These are phyloP conservation scores for Tolypocladium cylindrosporum DNA, from an alignment of 2,329 filamentous ascomycete genomes.

Conservation along the genomic window DNA sequence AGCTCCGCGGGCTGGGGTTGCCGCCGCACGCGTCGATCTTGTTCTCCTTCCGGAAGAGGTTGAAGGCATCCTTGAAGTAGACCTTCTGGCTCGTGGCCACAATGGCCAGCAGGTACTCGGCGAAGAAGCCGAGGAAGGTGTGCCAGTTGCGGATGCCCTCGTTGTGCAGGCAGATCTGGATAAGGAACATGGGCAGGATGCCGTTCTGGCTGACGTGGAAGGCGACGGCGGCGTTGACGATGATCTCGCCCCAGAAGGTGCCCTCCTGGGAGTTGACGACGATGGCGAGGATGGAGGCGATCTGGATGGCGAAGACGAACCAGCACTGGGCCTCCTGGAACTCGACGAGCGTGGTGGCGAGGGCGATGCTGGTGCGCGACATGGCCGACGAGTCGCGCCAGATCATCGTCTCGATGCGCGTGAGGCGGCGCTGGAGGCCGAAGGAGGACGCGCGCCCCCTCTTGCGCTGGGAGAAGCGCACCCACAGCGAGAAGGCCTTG, in stretches of 20 bases:
- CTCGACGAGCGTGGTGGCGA: constrained; percentile 29
- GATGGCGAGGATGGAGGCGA: constrained; percentile 28
- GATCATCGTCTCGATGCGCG: constrained; percentile 24
- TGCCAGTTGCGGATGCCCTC: constrained; percentile 30
- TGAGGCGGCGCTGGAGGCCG: constrained; percentile 17
- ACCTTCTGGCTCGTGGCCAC: constrained; percentile 26
- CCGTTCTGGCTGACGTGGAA: constrained; percentile 27
- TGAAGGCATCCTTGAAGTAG: constrained; percentile 22
- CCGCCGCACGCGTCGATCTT: constrained; percentile 20
- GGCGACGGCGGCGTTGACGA: constrained; percentile 26
- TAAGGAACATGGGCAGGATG: constrained; percentile 25
- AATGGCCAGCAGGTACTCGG: constrained; percentile 26
- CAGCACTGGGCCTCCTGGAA: constrained; percentile 29
- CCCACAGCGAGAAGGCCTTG: constrained; percentile 25
- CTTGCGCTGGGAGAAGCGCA: constrained; percentile 19
- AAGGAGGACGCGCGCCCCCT: not conserved
- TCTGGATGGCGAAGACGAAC: constrained; percentile 29
- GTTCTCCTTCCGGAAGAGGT: constrained; percentile 21
- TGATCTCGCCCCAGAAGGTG: constrained; percentile 28
- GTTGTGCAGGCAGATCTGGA: constrained; percentile 26
- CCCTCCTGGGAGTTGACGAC: constrained; percentile 29
- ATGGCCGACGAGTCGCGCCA: constrained; percentile 25
- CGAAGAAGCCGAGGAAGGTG: constrained; percentile 27
- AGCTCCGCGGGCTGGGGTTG: constrained; percentile 27
- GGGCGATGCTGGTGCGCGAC: constrained; percentile 27